A percentile compares a stretch with the other conserved stretches of the same genome.
Evolutionary conservation across 2,329 filamentous ascomycete genomes (phyloP).

Genomic region (Lasiodiplodia sp.): DNA sequence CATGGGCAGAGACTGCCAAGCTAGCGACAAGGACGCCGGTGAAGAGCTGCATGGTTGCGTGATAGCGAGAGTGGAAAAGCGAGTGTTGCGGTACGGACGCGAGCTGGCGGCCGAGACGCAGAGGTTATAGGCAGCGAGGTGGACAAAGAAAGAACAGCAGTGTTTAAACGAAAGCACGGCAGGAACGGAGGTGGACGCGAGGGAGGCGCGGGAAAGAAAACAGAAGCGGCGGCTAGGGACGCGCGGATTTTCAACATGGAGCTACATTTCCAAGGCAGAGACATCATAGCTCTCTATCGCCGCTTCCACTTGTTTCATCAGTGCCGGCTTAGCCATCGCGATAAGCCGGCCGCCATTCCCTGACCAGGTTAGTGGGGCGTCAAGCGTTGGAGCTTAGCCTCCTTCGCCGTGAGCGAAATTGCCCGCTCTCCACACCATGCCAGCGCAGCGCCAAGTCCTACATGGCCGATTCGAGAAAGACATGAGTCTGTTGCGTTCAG

Average conservation of each 20-base stretch:
- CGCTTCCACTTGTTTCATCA: constrained; percentile 22
- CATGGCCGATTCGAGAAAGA: too few species aligned
- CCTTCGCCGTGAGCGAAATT: not conserved
- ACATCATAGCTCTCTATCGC: constrained; percentile 11
- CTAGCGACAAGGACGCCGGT: constrained; percentile 37
- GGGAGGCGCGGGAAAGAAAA: constrained; percentile 18
- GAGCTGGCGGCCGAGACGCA: not conserved
- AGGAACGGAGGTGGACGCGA: not conserved
- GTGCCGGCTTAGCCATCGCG: not conserved
- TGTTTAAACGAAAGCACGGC: not conserved
- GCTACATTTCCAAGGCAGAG: constrained; percentile 20
- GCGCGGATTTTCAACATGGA: constrained; percentile 13
- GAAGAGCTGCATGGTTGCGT: not conserved
- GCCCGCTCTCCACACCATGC: not conserved
- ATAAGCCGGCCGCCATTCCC: constrained; percentile 15
- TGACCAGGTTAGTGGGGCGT: not conserved
- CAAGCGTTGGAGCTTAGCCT: constrained; percentile 1
- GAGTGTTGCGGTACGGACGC: not conserved
- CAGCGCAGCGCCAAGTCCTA: too few species aligned
- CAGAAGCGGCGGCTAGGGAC: constrained; percentile 7
- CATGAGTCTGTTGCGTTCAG: too few species aligned
- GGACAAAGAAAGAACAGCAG: constrained; percentile 6
- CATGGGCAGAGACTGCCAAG: constrained; percentile 46
- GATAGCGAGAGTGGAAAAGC: not conserved
- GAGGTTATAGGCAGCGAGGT: not conserved